Evolutionary conservation across 352 stramenopile species (phyloP).

Genomic region (Pythium phragmiticola): DNA sequence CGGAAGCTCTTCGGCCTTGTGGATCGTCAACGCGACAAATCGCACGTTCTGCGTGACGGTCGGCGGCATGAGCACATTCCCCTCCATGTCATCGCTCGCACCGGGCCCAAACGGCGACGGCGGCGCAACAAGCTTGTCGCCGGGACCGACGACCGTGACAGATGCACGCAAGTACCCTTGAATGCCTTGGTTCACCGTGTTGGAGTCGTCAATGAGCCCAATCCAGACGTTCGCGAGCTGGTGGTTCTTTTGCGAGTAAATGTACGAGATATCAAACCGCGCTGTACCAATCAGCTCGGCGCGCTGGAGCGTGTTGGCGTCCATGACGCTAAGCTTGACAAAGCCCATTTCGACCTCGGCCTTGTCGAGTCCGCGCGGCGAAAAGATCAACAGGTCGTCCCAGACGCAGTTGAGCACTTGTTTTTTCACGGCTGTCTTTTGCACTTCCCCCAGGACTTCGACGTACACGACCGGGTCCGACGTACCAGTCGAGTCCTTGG

Average conservation of each 20-base stretch:
- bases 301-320: slow-evolving; percentile 83
- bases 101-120: slow-evolving; percentile 57
- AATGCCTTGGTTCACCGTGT: slow-evolving; percentile 80
- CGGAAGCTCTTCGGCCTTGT: slow-evolving; percentile 68
- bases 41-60: slow-evolving; percentile 70
- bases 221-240: slow-evolving; percentile 91
- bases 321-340: slow-evolving; percentile 81
- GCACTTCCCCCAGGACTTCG: slow-evolving; percentile 81
- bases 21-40: slow-evolving; percentile 68
- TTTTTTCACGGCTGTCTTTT: slow-evolving; percentile 83
- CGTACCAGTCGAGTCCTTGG: slow-evolving; percentile 85
- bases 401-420: slow-evolving; percentile 87
- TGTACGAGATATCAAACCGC: slow-evolving; percentile 86
- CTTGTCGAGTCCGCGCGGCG: slow-evolving; percentile 75
- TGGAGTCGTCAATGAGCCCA: slow-evolving; percentile 81
- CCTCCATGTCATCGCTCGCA: slow-evolving; percentile 36
- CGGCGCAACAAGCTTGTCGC: slow-evolving; percentile 75
- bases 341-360: slow-evolving; percentile 81
- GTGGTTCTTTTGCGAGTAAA: slow-evolving; percentile 87
- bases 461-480: slow-evolving; percentile 92
- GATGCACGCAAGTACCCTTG: slow-evolving; percentile 90
- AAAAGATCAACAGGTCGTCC: slow-evolving; percentile 83
- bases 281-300: slow-evolving; percentile 87
- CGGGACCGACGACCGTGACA: slow-evolving; percentile 86
- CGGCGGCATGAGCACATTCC: slow-evolving; percentile 76